A percentile compares a stretch with the other conserved stretches of the same genome.
Conservation (phyloP, 441 rosid genomes). For the Bruguiera hainesii region DNA sequence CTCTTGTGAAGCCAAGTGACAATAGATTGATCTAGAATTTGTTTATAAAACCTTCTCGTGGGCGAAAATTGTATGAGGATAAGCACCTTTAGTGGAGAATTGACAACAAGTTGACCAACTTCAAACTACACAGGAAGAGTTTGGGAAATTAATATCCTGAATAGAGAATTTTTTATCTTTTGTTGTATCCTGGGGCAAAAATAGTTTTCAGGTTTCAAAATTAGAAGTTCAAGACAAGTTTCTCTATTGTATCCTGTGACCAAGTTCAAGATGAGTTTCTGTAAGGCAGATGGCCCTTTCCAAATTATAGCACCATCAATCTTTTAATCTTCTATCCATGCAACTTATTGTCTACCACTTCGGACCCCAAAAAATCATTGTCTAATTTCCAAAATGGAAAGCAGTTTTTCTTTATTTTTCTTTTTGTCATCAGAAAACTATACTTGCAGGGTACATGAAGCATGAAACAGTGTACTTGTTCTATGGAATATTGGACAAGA, state of each 20-base stretch:
- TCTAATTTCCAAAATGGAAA: too few relatives aligned
- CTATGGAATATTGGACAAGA: neutral
- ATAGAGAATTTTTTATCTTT: neutral
- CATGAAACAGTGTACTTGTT: neutral
- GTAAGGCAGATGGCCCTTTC: too few relatives aligned
- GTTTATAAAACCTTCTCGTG: neutral
- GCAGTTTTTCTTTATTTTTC: too few relatives aligned
- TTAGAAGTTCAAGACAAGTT: too few relatives aligned
- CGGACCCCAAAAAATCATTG: too few relatives aligned
- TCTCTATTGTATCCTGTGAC: too few relatives aligned
- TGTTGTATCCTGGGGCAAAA: neutral
- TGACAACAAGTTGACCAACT: neutral
- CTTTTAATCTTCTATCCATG: too few relatives aligned
- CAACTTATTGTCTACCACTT: too few relatives aligned
- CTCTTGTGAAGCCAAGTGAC: neutral
- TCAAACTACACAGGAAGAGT: slow-evolving; percentile 4
- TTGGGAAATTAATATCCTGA: slow-evolving; percentile 1
- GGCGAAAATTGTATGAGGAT: slow-evolving; percentile 2
- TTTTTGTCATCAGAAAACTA: too few relatives aligned
- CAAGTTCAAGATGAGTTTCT: too few relatives aligned
- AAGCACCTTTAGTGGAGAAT: neutral
- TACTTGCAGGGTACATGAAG: neutral
- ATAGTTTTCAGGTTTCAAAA: too few relatives aligned
- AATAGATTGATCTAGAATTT: neutral
- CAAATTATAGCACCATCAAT: too few relatives aligned